These are phyloP conservation scores for Penicillium tannophilum DNA, from an alignment of 495 filamentous ascomycete species.

Conservation along the genomic window DNA sequence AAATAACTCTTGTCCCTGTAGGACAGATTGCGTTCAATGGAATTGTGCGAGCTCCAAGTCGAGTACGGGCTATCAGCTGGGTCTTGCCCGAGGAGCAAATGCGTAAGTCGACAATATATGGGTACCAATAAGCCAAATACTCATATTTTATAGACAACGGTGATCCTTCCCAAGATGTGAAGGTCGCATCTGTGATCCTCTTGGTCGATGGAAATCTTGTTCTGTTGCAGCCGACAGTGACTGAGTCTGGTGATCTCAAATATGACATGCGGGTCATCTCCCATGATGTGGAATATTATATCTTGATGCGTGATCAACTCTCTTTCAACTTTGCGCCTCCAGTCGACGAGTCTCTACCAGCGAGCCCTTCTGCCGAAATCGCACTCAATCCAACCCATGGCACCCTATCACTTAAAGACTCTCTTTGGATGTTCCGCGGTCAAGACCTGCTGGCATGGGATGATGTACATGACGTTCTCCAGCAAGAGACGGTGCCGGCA, in stretches of 20 bases:
- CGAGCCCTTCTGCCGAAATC: conserved; percentile 54
- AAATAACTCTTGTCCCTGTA: conserved; percentile 82
- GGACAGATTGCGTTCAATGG: conserved; percentile 97
- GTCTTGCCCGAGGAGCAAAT: conserved; percentile 90
- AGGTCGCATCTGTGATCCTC: conserved; percentile 90
- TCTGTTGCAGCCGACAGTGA: conserved; percentile 80
- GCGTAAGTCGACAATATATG: conserved; percentile 45
- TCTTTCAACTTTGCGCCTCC: conserved; percentile 49
- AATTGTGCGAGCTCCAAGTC: conserved; percentile 88
- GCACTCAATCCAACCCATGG: conserved; percentile 44
- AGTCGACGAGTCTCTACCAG: conserved; percentile 47
- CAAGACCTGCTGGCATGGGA: conserved; percentile 79
- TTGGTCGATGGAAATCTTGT: conserved; percentile 96
- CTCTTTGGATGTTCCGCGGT: conserved; percentile 94
- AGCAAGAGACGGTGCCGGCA: conserved; percentile 48
- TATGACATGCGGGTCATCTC: conserved; percentile 98
- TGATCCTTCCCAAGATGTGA: conserved; percentile 94
- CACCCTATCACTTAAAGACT: conserved; percentile 70
- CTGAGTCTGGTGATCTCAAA: conserved; percentile 76
- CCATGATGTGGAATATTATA: conserved; percentile 93
- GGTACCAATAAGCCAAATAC: not conserved
- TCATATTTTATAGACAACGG: conserved; percentile 64
- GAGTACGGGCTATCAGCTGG: conserved; percentile 94
- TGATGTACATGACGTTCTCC: conserved; percentile 85
- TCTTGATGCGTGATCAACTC: conserved; percentile 84